phyloP scores from a whole-genome alignment of 192 early-diverging fungal genomes.

The Piromyces sp. region DNA sequence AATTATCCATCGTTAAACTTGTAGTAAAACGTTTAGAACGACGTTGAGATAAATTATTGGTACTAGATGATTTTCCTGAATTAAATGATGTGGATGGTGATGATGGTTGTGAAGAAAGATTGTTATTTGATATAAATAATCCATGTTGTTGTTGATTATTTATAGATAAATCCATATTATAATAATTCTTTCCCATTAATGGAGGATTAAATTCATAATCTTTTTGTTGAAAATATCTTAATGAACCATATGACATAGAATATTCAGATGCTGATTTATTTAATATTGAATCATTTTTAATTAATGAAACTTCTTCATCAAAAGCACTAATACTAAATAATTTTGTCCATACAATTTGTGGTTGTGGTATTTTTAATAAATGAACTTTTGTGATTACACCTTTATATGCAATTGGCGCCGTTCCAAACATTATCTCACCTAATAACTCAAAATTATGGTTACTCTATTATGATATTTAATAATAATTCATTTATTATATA shows the following conservation, averaged over 20 bases:
- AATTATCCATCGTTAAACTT: background rate
- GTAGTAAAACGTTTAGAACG: background rate
- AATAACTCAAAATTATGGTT: slow-evolving; percentile 8
- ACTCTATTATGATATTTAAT: background rate
- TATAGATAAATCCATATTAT: background rate
- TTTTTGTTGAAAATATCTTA: background rate
- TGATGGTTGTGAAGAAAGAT: background rate
- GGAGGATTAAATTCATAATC: background rate
- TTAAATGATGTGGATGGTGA: background rate
- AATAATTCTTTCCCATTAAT: background rate
- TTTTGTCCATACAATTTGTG: slow-evolving; percentile 10
- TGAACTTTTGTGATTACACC: slow-evolving; percentile 8
- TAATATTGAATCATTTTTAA: background rate
- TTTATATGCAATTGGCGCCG: slow-evolving; percentile 6
- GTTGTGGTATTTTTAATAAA: slow-evolving; percentile 8
- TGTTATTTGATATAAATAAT: background rate
- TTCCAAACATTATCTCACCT: slow-evolving; percentile 13
- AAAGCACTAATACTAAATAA: slow-evolving; percentile 7
- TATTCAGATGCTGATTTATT: slow-evolving; percentile 2
- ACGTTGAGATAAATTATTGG: background rate
- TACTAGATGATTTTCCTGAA: background rate
- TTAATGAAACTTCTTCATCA: slow-evolving; percentile 1
- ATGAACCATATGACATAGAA: background rate
- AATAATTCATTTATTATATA: too few relatives aligned
- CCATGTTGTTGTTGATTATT: background rate